Evolutionary conservation across 1,284 basidiomycete genomes (phyloP).

Genomic region (Marasmius tenuissimus): DNA sequence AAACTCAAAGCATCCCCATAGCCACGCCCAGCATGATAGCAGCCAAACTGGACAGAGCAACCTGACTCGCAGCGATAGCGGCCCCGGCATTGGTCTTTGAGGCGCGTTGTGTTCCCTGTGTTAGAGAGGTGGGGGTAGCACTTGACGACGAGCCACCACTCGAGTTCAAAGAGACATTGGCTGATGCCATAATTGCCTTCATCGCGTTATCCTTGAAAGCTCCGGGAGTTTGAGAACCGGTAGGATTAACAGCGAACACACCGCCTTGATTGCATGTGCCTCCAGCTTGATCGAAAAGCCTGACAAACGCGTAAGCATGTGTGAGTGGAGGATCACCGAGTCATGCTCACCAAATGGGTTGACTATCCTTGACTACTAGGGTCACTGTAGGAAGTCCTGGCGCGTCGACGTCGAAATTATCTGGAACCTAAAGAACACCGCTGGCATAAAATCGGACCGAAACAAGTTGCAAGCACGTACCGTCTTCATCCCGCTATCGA

Average conservation of each 20-base stretch:
- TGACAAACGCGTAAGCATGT: not conserved
- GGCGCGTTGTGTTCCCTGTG: not conserved
- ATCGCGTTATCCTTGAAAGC: conserved; percentile 5
- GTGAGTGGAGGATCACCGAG: not conserved
- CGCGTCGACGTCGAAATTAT: conserved; percentile 24
- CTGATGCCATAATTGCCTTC: not conserved
- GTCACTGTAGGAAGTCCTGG: not conserved
- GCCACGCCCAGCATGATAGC: not conserved
- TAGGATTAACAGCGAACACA: conserved; percentile 2
- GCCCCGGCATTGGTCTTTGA: not conserved
- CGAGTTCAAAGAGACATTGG: not conserved
- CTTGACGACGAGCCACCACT: not conserved
- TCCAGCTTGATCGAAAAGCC: conserved; percentile 6
- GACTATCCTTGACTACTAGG: not conserved
- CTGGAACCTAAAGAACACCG: conserved; percentile 24
- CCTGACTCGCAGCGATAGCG: not conserved
- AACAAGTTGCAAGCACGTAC: conserved; percentile 17
- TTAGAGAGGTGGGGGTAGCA: not conserved
- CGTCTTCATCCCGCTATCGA: conserved; percentile 30
- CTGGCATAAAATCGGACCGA: not conserved
- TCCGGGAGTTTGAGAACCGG: conserved; percentile 1
- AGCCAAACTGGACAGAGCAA: not conserved
- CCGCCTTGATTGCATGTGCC: conserved; percentile 6
- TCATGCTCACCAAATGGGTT: not conserved
- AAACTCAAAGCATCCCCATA: not conserved